Base-by-base conservation (phyloP, 768 basidiomycete genomes). In the Kwoniella mangroviensis region DNA sequence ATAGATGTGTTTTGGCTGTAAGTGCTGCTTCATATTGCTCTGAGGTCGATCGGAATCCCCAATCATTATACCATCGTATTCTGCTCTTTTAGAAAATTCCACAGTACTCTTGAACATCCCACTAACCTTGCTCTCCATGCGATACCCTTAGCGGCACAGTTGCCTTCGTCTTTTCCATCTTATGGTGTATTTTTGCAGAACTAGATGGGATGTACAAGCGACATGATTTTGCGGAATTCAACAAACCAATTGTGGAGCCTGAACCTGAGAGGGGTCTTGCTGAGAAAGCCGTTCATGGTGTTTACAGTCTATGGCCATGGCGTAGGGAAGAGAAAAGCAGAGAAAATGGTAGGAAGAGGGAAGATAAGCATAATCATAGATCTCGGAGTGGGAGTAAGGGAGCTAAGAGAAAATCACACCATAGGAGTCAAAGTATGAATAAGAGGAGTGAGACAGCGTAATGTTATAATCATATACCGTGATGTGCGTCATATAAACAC, bases 1-100 rank as follows among this genome's bases (percentile, higher is more conserved):
- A 15, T 65, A 7, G 69, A 63, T 15, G 42, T 65, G 21, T 68
- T 54, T 45, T 62, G 67, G 67, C 53, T 68, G 67, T 68, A 24
- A 63, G 67, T 68, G 0, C 3, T 9, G 13, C 22, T 19, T 60
- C 59, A 21, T 0, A 34, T 34, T 28, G 1, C 6, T 34, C 34
- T 34, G 34, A 34, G 34, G 34, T 34, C 1, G 34, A 34, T 34
- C 34, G 34, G 34, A 34, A 34, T 34, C 34, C 34, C 34, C 34
- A 7, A 4, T 28, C 34, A 7, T 34, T 34, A 34, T 7, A 34
- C 34, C 34, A 34, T 34, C 34, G 34, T 34, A 34, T 7, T 34
- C 34, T 34, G 34, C 34, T 34, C 34, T 34, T 34, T 1, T 34
- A 34, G 34, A 34, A 34, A 34, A 34, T 7, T 34, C 34, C 34